phyloP scores from a whole-genome alignment of 2,329 filamentous ascomycete genomes.

The Penicillium fuscoglaucum region DNA sequence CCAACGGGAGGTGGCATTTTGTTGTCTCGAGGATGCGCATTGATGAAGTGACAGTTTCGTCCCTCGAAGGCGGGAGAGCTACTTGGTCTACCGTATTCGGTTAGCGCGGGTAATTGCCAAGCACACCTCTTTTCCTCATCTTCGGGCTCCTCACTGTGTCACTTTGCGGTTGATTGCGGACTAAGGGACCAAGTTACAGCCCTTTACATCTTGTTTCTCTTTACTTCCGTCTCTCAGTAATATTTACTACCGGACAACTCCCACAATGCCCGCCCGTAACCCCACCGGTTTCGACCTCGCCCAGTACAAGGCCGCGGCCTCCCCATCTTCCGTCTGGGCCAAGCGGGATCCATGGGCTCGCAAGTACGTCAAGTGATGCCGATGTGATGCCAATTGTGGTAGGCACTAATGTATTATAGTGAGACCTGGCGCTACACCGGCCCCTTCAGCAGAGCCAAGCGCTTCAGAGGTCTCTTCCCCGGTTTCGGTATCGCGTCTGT shows the following conservation, averaged over 20 bases:
- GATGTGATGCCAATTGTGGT: constrained; percentile 3
- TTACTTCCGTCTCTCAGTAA: constrained; percentile 11
- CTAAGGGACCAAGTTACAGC: constrained; percentile 8
- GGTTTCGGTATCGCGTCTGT: constrained; percentile 90
- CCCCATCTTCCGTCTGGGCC: constrained; percentile 52
- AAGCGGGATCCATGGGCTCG: constrained; percentile 63
- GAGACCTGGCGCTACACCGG: constrained; percentile 95
- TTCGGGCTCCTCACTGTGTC: constrained; percentile 10
- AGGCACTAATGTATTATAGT: constrained; percentile 51
- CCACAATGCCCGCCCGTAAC: constrained; percentile 58
- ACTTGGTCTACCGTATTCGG: constrained; percentile 27
- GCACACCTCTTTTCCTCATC: constrained; percentile 21
- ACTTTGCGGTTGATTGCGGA: constrained; percentile 15
- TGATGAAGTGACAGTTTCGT: constrained; percentile 26
- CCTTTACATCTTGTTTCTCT: constrained; percentile 7
- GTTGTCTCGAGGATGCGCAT: constrained; percentile 19
- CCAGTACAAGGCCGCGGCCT: constrained; percentile 72
- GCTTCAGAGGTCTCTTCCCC: constrained; percentile 82
- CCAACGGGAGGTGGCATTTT: constrained; percentile 60
- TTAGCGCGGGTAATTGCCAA: constrained; percentile 36
- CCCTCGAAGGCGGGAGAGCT: constrained; percentile 32
- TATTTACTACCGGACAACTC: constrained; percentile 13
- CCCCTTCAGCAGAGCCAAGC: constrained; percentile 82
- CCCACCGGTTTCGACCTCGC: constrained; percentile 90
- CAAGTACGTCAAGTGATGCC: constrained; percentile 50